phyloP scores from a whole-genome alignment of 805 yeast genomes.

The Wickerhamomyces queroliae region DNA sequence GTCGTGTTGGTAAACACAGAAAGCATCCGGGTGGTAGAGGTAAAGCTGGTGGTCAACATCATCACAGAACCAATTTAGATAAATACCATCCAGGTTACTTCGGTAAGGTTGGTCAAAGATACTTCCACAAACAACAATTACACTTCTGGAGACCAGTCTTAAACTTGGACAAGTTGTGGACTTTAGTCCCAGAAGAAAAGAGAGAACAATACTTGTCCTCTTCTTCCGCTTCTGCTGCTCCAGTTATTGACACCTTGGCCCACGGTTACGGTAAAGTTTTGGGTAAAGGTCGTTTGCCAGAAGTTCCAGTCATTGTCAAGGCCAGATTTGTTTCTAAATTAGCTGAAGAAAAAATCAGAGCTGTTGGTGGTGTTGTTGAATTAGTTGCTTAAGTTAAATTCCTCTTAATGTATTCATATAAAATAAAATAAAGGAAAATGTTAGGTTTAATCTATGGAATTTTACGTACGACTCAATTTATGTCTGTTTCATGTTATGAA shows the following conservation, averaged over 20 bases:
- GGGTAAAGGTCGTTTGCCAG: conserved; percentile 98
- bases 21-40: conserved; percentile 99
- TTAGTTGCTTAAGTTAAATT: conserved; percentile 74
- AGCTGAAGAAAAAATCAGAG: conserved; percentile 99
- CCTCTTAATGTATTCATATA: not conserved
- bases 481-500: too few species aligned
- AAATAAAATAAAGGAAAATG: not conserved
- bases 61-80: conserved; percentile 99
- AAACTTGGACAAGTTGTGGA: conserved; percentile 98
- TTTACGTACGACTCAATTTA: too few species aligned
- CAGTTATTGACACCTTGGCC: conserved; percentile 99
- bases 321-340: conserved; percentile 99
- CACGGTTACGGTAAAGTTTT: conserved; percentile 99
- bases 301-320: conserved; percentile 97
- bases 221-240: conserved; percentile 85
- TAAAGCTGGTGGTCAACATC: conserved; percentile 99
- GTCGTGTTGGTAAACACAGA: conserved; percentile 99
- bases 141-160: conserved; percentile 98
- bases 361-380: conserved; percentile 99
- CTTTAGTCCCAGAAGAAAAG: conserved; percentile 88
- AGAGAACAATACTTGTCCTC: conserved; percentile 89
- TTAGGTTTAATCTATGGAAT: too few species aligned
- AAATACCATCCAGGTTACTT: conserved; percentile 99
- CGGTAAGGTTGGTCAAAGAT: conserved; percentile 99
- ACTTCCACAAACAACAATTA: conserved; percentile 92